Conservation (phyloP, 176 grass and related monocot species). For the Triticum monococcum region DNA sequence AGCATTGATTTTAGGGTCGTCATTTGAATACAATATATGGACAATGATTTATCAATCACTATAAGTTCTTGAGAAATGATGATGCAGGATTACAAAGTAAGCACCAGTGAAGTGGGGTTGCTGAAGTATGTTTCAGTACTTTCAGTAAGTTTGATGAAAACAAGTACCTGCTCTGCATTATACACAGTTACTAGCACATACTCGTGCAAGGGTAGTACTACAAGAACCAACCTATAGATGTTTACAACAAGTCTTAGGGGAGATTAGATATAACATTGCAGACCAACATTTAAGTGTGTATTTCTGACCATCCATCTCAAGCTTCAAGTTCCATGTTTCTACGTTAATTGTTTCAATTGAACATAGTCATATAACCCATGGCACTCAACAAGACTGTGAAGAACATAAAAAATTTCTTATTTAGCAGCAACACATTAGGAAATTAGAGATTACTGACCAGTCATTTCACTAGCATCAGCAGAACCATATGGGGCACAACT, state of each 20-base stretch:
- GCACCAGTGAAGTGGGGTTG: conserved; percentile 18
- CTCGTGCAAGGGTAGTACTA: background rate
- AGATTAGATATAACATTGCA: background rate
- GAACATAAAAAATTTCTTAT: background rate
- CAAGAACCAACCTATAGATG: conserved; percentile 11
- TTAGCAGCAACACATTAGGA: conserved; percentile 14
- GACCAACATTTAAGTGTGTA: conserved; percentile 15
- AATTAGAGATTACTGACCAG: conserved; percentile 50
- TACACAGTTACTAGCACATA: background rate
- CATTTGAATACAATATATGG: conserved; percentile 2
- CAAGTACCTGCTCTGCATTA: conserved; percentile 5
- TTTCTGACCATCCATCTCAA: conserved; percentile 14
- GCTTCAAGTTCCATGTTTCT: background rate
- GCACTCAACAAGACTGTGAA: conserved; percentile 11
- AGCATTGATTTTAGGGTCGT: background rate
- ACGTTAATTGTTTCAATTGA: conserved; percentile 4
- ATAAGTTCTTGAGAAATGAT: conserved; percentile 20
- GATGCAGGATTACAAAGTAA: conserved; percentile 18
- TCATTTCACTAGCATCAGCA: conserved; percentile 67
- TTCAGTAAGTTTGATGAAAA: background rate
- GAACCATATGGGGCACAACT: conserved; percentile 66
- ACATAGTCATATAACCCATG: background rate
- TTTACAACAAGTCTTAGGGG: background rate
- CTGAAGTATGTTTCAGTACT: background rate
- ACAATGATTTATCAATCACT: conserved; percentile 26